Base-by-base conservation (phyloP, 192 early-diverging fungal genomes). In the Obelidium mucronatum region DNA sequence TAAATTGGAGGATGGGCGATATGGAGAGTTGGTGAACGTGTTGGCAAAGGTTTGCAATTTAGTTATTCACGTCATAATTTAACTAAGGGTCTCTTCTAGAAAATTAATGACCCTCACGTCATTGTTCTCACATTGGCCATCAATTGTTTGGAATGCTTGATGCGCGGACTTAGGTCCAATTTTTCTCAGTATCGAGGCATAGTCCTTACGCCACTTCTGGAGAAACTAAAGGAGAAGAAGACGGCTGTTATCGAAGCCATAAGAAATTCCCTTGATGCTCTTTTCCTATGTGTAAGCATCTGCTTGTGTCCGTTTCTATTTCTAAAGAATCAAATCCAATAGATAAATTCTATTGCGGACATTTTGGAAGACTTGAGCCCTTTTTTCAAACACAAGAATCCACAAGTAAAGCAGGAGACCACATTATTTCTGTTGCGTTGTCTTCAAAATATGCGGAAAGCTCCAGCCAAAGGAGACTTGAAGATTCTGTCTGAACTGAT, bases 181-280 rank as follows among this genome's bases (percentile, higher is more conserved):
- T 99, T 99, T 81, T 84, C 85, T 28, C 93, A 89, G 54, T 98
- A 96, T 72, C 89, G 93, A 56, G 65, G 82, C 8, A 83, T 92
- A 56, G 89, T 94, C 5, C 67, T 90, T 31, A 74, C 81, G 6
- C 92, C 93, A 13, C 79, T 97, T 30, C 83, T 99, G 37, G 98
- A 98, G 83, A 94, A 93, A 75, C 85, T 95, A 13, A 99, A 99
- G 78, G 98, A 99, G 80, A 93, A 96, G 68, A 99, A 99, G 78
- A 85, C 90, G 51, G 88, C 88, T 1, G 95, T 98, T 11, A 77
- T 97, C 2, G 96, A 99, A 33, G 91, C 95, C 5, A 78, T 98
- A 1, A 76, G 91, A 8, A 80, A 80, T 19, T 93, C 94, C 1
- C 77, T 95, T n/a, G 95, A 97, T 74, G 95, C 94, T 5, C 92